These are phyloP conservation scores for Picea glauca DNA, from an alignment of 75 land plant species.

Conservation along the genomic window DNA sequence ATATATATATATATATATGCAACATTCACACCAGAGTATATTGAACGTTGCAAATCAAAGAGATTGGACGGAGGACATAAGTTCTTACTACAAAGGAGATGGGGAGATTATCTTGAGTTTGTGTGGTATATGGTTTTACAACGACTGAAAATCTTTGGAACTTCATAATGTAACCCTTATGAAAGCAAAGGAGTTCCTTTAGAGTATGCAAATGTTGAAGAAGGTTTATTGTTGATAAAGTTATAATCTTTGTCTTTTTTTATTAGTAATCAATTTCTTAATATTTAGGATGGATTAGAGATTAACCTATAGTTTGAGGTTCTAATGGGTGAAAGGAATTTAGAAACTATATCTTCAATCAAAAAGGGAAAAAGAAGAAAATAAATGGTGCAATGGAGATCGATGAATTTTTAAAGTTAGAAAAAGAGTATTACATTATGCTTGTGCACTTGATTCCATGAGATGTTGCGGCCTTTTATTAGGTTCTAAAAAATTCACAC, in stretches of 20 bases:
- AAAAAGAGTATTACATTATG: too few species aligned
- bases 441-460: too few species aligned
- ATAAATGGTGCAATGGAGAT: too few species aligned
- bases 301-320: constrained; percentile 65
- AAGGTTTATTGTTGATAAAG: constrained; percentile 63
- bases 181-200: constrained; percentile 12
- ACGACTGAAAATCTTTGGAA: background rate
- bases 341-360: too few species aligned
- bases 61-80: background rate
- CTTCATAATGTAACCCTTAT: background rate
- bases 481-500: too few species aligned
- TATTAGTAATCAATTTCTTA: constrained; percentile 49
- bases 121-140: constrained; percentile 22
- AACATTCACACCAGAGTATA: background rate
- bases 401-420: too few species aligned
- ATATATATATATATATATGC: too few species aligned
- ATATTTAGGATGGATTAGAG: constrained; percentile 38
- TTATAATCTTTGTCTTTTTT: constrained; percentile 60
- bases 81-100: constrained; percentile 27
- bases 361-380: too few species aligned
- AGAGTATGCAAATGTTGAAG: constrained; percentile 57
- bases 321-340: too few species aligned
- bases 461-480: too few species aligned
- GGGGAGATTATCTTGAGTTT: constrained; percentile 25
- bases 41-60: background rate